Evolutionary conservation across 2,329 filamentous ascomycete genomes (phyloP), one percentile per base, ranked within the genome.

Genomic region (Beauveria asiatica): DNA sequence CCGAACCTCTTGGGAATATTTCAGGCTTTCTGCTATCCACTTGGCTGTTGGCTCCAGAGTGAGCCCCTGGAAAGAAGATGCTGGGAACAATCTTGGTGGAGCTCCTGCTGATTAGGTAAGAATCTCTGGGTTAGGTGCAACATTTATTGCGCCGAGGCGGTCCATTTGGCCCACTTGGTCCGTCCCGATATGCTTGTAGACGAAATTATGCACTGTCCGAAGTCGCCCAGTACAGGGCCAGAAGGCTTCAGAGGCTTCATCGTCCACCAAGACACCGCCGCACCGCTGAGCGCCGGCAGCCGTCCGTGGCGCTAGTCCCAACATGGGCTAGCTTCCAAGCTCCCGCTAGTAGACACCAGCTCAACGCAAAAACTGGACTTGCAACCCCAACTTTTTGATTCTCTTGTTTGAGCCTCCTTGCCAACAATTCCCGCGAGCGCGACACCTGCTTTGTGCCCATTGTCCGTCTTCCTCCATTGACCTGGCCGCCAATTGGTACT

Each of bases 341-440:
- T 61, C 49, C 53, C 59, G 53, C 53, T 53, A 61, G 59, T 46
- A 37, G 41, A 61, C 21, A 54, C 19, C 57, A 62, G 57, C 61
- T 62, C 61, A 62, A 62, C 61, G 61, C 61, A 62, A 62, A 62
- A 62, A 59, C 39, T 62, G 52, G 61, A 56, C 61, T 55, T 49
- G 17, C 17, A 56, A 54, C 61, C 61, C 61, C 50, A 62, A 62
- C 44, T 53, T 59, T 62, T 60, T 60, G 57, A 56, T 49, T 52
- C 50, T 49, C 39, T 58, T 33, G 48, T 51, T 49, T 48, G 52
- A 57, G 37, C 57, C 52, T 52, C 57, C 37, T 62, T 60, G 52
- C 57, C 57, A 60, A 57, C 52, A 57, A 62, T 56, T 60, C 51
- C 57, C 61, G 57, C 61, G 50, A 60, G 42, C 49, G 61, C 52